These are phyloP conservation scores for Coprinopsis strossmayeri DNA, from an alignment of 768 basidiomycete species.

Conservation along the genomic window DNA sequence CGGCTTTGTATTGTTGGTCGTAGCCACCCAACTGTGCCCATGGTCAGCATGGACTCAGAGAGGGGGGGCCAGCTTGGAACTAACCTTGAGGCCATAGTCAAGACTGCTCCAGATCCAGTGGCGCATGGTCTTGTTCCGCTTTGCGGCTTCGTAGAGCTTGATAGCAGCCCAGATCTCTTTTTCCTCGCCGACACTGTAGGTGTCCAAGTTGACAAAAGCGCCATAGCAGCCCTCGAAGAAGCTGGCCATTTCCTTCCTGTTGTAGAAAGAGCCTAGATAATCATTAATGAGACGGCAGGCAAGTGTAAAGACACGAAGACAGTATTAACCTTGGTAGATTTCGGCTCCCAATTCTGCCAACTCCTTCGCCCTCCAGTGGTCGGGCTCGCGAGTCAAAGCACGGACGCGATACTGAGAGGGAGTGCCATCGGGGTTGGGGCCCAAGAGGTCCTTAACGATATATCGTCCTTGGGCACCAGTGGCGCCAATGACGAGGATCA, in stretches of 20 bases:
- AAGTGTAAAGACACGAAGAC: not conserved
- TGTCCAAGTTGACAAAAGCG: slow-evolving; percentile 33
- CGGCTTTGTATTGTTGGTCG: slow-evolving; percentile 26
- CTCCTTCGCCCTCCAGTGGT: slow-evolving; percentile 26
- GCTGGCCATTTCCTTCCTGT: not conserved
- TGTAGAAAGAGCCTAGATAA: slow-evolving; percentile 11
- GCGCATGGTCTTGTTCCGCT: slow-evolving; percentile 22
- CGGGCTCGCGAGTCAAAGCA: slow-evolving; percentile 32
- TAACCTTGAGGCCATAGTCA: slow-evolving; percentile 35
- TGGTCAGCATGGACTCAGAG: too few species aligned
- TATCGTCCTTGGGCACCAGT: slow-evolving; percentile 39
- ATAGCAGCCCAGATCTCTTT: slow-evolving; percentile 33
- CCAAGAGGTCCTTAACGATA: slow-evolving; percentile 32
- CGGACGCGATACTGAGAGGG: slow-evolving; percentile 38
- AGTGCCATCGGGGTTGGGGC: slow-evolving; percentile 25
- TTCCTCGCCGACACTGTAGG: slow-evolving; percentile 35
- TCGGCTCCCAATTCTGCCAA: slow-evolving; percentile 31
- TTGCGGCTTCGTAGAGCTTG: slow-evolving; percentile 34
- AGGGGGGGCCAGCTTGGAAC: too few species aligned
- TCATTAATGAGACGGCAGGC: not conserved
- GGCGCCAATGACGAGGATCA: slow-evolving; percentile 39
- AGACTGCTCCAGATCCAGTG: slow-evolving; percentile 38
- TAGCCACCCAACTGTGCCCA: slow-evolving; percentile 16
- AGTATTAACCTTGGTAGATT: slow-evolving; percentile 24
- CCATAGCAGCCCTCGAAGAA: slow-evolving; percentile 32